Evolutionary conservation across 2,329 filamentous ascomycete species (phyloP).

Genomic region (Alternaria sp.): DNA sequence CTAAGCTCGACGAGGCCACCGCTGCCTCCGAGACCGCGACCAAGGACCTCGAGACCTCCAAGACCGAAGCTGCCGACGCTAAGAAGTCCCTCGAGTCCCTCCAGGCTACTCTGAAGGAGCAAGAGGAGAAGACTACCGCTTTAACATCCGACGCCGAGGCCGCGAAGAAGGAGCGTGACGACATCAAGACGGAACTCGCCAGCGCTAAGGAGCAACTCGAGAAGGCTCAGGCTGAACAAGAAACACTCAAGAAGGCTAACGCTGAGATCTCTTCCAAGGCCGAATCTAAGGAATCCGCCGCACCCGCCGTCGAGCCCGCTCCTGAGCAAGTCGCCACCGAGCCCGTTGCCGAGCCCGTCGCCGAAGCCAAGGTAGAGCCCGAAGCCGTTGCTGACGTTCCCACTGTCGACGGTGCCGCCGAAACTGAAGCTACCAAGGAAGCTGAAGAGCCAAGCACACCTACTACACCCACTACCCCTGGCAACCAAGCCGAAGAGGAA

Average conservation of each 20-base stretch:
- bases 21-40: constrained; percentile 18
- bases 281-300: constrained; percentile 25
- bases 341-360: constrained; percentile 2
- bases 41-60: constrained; percentile 25
- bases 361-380: background rate
- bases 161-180: constrained; percentile 27
- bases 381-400: background rate
- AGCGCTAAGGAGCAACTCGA: constrained; percentile 28
- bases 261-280: constrained; percentile 22
- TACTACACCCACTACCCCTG: constrained; percentile 4
- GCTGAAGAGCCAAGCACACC: constrained; percentile 6
- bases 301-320: constrained; percentile 2
- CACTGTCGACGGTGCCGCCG: background rate
- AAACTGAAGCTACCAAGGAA: background rate
- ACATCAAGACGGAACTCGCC: constrained; percentile 26
- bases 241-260: constrained; percentile 24
- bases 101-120: constrained; percentile 19
- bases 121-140: constrained; percentile 21
- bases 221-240: constrained; percentile 23
- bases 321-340: constrained; percentile 2
- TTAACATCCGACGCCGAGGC: constrained; percentile 21
- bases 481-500: constrained; percentile 2
- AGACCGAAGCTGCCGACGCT: constrained; percentile 22
- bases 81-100: constrained; percentile 16
- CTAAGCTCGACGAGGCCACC: constrained; percentile 24